A percentile compares a stretch with the other conserved stretches of the same genome.
Conservation (phyloP, 2,329 filamentous ascomycete genomes). For the Onygenales sp. region DNA sequence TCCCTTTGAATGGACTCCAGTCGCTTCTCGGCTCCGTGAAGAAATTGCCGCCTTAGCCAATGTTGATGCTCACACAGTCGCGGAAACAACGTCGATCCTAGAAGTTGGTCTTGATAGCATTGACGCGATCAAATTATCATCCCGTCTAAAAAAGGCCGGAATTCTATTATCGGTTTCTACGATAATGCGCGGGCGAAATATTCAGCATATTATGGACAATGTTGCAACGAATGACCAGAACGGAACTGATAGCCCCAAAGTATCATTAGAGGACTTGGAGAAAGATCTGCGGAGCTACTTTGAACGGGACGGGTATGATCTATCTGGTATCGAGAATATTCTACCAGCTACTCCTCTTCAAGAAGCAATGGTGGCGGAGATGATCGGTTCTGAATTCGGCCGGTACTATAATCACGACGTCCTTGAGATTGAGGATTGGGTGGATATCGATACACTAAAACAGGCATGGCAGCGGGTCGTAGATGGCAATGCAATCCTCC, state of each 20-base stretch:
- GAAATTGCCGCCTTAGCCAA: constrained; percentile 57
- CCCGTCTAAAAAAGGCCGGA: constrained; percentile 53
- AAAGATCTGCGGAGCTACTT: constrained; percentile 32
- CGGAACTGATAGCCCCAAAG: background rate
- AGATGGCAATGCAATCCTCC: constrained; percentile 56
- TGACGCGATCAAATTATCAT: constrained; percentile 75
- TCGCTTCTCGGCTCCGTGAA: constrained; percentile 45
- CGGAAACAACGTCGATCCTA: constrained; percentile 57
- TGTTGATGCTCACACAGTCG: constrained; percentile 42
- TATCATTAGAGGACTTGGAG: constrained; percentile 8
- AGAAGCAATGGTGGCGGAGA: constrained; percentile 75
- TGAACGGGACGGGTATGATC: constrained; percentile 21
- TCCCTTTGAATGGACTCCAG: constrained; percentile 49
- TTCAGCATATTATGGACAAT: constrained; percentile 47
- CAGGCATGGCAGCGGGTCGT: constrained; percentile 55
- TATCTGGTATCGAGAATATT: constrained; percentile 45
- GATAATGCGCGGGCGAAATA: constrained; percentile 65
- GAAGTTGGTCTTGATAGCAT: constrained; percentile 87
- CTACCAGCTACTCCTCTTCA: constrained; percentile 75
- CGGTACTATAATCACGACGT: constrained; percentile 84
- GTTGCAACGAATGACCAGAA: constrained; percentile 10
- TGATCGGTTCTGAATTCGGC: constrained; percentile 62
- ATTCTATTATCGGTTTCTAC: constrained; percentile 59
- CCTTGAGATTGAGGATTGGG: constrained; percentile 46
- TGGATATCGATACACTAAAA: constrained; percentile 49